Evolutionary conservation across 1,284 basidiomycete species (phyloP), one percentile per base, ranked within the genome.

Genomic region (Moesziomyces parantarcticus): DNA sequence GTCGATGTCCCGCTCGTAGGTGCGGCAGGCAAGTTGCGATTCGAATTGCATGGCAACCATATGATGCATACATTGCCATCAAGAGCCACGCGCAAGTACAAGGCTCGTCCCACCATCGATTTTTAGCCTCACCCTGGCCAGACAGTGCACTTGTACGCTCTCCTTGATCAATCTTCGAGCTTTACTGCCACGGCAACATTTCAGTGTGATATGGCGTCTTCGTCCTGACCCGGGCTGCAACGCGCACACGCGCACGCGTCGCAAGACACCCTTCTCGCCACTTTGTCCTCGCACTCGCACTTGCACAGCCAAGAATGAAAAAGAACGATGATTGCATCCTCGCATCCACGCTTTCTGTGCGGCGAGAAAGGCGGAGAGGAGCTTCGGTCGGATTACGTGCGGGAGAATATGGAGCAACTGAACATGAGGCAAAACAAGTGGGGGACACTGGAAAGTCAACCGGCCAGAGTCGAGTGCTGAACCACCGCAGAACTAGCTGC

Each of bases 61-160:
- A 75, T 75, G 73, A 72, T 67, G 68, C 73, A 75, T 21, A 71
- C 56, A 2, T 48, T 75, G 6, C 73, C 73, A 14, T 63, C 68
- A 0, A 58, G 73, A 46, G 69, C 73, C 16, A 71, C 73, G 10
- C 39, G 73, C 6, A 75, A 75, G 47, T 68, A 72, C 57, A 75
- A 75, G 50, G 63, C 63, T 3, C 43, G 68, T 18, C 61, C 64
- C 7, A 75, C 73, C 5, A 72, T 72, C 47, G 73, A 75, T 34
- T 71, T 75, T n/a, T 65, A 32, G 29, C 11, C n/a, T n/a, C n/a
- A n/a, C n/a, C 11, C 29, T 29, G 29, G 11, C 13, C n/a, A 23
- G 42, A n/a, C 42, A 7, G 11, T 13, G n/a, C 22, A 29, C 23
- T 32, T 58, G 56, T 54, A 66, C 29, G 6, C 29, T 32, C 11